A percentile compares a stretch with the other conserved stretches of the same genome.
Evolutionary conservation across 805 yeast genomes (phyloP).

Genomic region (Kluyveromyces dobzhanskii): DNA sequence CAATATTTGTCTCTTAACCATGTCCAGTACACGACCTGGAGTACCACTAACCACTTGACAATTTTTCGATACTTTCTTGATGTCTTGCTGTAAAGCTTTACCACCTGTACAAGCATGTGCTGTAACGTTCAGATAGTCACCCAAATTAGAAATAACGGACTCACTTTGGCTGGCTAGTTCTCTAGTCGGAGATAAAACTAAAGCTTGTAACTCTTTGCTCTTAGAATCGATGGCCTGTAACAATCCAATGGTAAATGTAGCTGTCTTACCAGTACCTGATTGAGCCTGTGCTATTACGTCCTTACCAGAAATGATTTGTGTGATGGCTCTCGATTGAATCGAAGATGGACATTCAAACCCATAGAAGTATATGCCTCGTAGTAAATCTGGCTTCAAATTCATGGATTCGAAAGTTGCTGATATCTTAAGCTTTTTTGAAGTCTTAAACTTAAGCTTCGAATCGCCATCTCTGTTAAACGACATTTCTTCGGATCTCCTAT

Average conservation of each 20-base stretch:
- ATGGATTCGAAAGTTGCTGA: constrained; percentile 65
- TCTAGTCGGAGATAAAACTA: constrained; percentile 91
- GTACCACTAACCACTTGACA: constrained; percentile 94
- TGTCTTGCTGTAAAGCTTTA: constrained; percentile 72
- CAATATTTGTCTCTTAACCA: constrained; percentile 77
- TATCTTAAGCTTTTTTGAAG: constrained; percentile 45
- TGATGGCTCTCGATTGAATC: constrained; percentile 92
- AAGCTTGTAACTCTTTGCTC: constrained; percentile 73
- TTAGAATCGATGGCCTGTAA: constrained; percentile 75
- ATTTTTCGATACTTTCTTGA: constrained; percentile 53
- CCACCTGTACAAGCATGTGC: constrained; percentile 96
- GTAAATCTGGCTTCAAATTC: constrained; percentile 53
- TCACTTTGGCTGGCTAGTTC: constrained; percentile 92
- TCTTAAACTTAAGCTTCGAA: constrained; percentile 50
- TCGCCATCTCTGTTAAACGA: constrained; percentile 57
- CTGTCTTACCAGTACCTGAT: constrained; percentile 98
- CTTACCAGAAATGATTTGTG: constrained; percentile 87
- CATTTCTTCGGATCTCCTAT: no score
- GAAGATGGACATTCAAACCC: constrained; percentile 97
- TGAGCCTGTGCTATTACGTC: constrained; percentile 98
- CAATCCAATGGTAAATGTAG: constrained; percentile 94
- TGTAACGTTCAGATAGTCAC: constrained; percentile 77
- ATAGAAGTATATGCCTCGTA: constrained; percentile 66
- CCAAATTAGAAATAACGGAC: constrained; percentile 77
- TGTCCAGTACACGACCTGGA: constrained; percentile 90